Evolutionary conservation across 1,139 yeast genomes (phyloP).

Genomic region (Arxiozyma heterogenica): DNA sequence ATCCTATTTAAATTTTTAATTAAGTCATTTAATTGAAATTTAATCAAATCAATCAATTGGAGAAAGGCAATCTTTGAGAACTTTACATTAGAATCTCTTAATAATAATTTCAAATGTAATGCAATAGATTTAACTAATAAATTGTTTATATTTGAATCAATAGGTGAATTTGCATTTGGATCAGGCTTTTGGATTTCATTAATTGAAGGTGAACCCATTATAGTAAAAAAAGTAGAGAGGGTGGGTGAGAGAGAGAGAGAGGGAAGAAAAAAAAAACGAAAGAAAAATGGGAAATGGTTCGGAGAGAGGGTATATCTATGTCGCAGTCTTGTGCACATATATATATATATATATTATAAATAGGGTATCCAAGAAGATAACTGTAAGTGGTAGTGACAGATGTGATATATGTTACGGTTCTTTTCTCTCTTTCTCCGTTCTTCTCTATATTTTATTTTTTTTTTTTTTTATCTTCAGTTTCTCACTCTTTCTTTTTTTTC

Average conservation of each 20-base stretch:
- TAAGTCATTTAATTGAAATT: conserved; percentile 43
- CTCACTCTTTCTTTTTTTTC: too few species aligned
- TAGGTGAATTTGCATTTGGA: conserved; percentile 6
- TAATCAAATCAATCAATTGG: conserved; percentile 41
- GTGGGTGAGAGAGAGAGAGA: neutral
- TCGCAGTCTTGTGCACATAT: too few species aligned
- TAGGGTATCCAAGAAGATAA: too few species aligned
- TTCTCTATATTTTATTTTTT: too few species aligned
- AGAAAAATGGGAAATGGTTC: neutral
- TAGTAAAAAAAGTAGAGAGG: neutral
- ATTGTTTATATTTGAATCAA: conserved; percentile 14
- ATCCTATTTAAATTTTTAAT: conserved; percentile 42
- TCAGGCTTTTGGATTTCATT: conserved; percentile 2
- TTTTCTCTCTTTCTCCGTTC: too few species aligned
- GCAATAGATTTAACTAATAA: conserved; percentile 28
- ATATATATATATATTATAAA: too few species aligned
- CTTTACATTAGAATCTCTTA: conserved; percentile 22
- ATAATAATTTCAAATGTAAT: conserved; percentile 34
- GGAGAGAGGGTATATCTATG: neutral
- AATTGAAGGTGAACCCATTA: neutral
- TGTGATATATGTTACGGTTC: too few species aligned
- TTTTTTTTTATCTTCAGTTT: too few species aligned
- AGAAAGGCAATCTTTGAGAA: conserved; percentile 40
- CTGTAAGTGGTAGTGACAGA: too few species aligned
- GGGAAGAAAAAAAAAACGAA: neutral